Conservation (phyloP, 2,329 filamentous ascomycete genomes). For the Beauveria caledonica region DNA sequence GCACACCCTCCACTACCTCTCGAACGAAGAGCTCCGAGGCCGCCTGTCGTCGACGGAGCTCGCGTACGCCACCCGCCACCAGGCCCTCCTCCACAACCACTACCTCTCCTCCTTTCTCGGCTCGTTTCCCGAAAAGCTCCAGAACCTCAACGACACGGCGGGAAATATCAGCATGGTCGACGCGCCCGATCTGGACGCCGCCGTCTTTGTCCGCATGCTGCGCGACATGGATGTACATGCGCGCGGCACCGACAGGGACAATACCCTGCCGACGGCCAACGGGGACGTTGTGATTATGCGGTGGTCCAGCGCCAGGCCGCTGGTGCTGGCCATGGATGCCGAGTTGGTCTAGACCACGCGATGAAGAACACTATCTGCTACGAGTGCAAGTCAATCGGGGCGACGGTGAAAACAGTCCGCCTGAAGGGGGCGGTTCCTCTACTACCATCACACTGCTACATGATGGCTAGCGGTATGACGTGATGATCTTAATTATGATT, state of each 20-base stretch:
- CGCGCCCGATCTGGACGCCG: conserved; percentile 69
- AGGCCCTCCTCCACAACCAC: conserved; percentile 74
- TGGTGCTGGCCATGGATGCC: conserved; percentile 47
- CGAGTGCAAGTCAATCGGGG: background rate
- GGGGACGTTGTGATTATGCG: conserved; percentile 61
- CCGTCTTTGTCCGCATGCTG: conserved; percentile 75
- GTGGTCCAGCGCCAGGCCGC: conserved; percentile 63
- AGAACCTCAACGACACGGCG: conserved; percentile 81
- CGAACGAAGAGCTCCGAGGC: conserved; percentile 41
- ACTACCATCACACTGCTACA: background rate
- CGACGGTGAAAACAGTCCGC: background rate
- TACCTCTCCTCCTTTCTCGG: conserved; percentile 79
- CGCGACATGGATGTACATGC: conserved; percentile 51
- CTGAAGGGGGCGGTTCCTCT: background rate
- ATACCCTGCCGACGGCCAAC: conserved; percentile 47
- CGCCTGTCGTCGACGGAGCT: conserved; percentile 71
- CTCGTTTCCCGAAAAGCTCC: conserved; percentile 69
- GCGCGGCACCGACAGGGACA: conserved; percentile 56
- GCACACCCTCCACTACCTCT: conserved; percentile 66
- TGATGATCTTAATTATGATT: background rate
- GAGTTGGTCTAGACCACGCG: conserved; percentile 44
- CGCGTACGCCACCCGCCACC: conserved; percentile 76
- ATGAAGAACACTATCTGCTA: background rate
- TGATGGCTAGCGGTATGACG: background rate
- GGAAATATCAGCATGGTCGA: conserved; percentile 92